phyloP scores from a whole-genome alignment of 2,329 filamentous ascomycete species.

The Xylariaceae sp. region DNA sequence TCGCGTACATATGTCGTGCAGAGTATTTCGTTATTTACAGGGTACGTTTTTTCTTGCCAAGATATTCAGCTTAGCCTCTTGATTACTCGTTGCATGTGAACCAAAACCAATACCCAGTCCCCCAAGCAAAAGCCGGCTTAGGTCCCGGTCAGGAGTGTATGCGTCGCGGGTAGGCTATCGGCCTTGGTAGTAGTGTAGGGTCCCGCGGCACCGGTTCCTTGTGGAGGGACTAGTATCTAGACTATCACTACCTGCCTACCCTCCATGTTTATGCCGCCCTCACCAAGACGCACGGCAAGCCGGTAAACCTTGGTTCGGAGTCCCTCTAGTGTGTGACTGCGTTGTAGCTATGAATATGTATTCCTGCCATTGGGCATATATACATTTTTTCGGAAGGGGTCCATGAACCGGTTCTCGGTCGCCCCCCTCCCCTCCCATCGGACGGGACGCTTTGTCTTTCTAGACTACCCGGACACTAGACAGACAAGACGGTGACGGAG shows the following conservation, averaged over 20 bases:
- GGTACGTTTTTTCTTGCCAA: neutral
- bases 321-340: neutral
- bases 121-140: no score
- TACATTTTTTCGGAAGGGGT: no score
- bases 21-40: no score
- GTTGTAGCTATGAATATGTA: no score
- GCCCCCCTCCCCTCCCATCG: no score
- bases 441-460: neutral
- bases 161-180: conserved; percentile 18
- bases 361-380: no score
- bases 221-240: neutral
- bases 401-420: conserved; percentile 15
- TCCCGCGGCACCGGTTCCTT: conserved; percentile 11
- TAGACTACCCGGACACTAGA: neutral
- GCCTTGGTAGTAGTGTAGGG: neutral
- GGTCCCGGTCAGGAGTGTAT: neutral
- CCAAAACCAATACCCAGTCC: no score
- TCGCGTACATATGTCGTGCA: no score
- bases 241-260: neutral
- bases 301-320: neutral
- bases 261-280: neutral
- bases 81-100: no score
- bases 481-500: neutral
- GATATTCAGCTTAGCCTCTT: neutral
- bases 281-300: neutral